phyloP scores from a whole-genome alignment of 1,139 yeast genomes.

The Pichia sp. region DNA sequence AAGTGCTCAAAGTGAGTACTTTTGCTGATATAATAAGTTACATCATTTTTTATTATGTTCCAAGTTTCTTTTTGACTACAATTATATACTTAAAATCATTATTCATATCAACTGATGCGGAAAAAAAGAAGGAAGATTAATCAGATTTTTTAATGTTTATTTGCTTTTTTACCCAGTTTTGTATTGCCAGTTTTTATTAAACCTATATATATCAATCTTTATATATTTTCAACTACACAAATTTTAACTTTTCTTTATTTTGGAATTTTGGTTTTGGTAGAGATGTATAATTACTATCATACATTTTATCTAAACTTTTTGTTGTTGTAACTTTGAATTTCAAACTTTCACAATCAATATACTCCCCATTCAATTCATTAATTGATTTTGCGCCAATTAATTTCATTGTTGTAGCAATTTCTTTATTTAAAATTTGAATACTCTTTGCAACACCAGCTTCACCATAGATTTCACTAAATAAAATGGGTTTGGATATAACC shows the following conservation, averaged over 20 bases:
- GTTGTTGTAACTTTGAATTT: conserved; percentile 11
- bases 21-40: background rate
- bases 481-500: conserved; percentile 63
- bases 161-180: background rate
- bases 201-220: background rate
- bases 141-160: background rate
- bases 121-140: background rate
- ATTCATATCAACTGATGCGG: conserved; percentile 10
- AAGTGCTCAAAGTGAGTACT: conserved; percentile 1
- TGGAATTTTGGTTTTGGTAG: conserved; percentile 14
- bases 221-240: background rate
- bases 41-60: conserved; percentile 3
- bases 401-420: conserved; percentile 47
- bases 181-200: background rate
- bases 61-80: conserved; percentile 3
- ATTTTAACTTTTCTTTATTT: conserved; percentile 4
- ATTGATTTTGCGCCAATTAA: conserved; percentile 43
- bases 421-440: conserved; percentile 43
- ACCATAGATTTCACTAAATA: conserved; percentile 63
- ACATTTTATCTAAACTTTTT: conserved; percentile 9
- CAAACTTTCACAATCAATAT: conserved; percentile 38
- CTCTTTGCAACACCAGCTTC: conserved; percentile 52
- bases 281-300: conserved; percentile 13
- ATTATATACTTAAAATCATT: conserved; percentile 37
- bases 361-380: conserved; percentile 37